Evolutionary conservation across 1,284 basidiomycete species (phyloP).

Genomic region (Marasmius sp.): DNA sequence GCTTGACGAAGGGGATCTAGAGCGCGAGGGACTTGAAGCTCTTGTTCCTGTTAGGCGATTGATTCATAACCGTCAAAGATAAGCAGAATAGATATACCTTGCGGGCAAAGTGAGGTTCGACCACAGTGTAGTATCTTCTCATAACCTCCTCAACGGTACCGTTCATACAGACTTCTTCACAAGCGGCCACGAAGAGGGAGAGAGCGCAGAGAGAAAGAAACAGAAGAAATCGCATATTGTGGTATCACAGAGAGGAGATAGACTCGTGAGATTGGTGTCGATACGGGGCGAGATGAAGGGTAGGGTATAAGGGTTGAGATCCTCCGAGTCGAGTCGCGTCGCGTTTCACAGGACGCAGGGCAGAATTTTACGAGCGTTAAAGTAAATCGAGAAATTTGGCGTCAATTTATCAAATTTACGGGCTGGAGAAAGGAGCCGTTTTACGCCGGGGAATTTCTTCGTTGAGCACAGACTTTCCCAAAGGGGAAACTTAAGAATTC

Average conservation of each 20-base stretch:
- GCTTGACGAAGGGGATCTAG: slow-evolving; percentile 46
- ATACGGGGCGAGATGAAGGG: too few species aligned
- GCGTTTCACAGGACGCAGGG: too few species aligned
- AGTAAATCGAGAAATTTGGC: too few species aligned
- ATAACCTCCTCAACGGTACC: slow-evolving; percentile 56
- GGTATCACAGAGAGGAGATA: background rate
- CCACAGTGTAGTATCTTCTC: slow-evolving; percentile 44
- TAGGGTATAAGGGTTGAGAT: too few species aligned
- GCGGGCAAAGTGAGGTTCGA: slow-evolving; percentile 33
- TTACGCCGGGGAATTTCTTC: too few species aligned
- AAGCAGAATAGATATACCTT: slow-evolving; percentile 35
- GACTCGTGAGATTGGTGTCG: too few species aligned
- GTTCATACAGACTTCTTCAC: slow-evolving; percentile 69
- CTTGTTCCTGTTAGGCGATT: slow-evolving; percentile 29
- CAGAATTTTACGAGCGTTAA: too few species aligned
- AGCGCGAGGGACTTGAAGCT: slow-evolving; percentile 21
- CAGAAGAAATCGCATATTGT: slow-evolving; percentile 1
- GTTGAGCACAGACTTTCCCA: too few species aligned
- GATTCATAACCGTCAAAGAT: background rate
- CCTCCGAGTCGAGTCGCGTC: too few species aligned
- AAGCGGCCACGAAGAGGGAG: slow-evolving; percentile 45
- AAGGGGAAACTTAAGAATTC: too few species aligned
- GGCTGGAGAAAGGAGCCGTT: too few species aligned
- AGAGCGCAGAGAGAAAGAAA: slow-evolving; percentile 22
- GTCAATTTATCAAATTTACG: too few species aligned